These are phyloP conservation scores for Ceratocystis harringtonii DNA, from an alignment of 2,329 filamentous ascomycete genomes.

Conservation along the genomic window DNA sequence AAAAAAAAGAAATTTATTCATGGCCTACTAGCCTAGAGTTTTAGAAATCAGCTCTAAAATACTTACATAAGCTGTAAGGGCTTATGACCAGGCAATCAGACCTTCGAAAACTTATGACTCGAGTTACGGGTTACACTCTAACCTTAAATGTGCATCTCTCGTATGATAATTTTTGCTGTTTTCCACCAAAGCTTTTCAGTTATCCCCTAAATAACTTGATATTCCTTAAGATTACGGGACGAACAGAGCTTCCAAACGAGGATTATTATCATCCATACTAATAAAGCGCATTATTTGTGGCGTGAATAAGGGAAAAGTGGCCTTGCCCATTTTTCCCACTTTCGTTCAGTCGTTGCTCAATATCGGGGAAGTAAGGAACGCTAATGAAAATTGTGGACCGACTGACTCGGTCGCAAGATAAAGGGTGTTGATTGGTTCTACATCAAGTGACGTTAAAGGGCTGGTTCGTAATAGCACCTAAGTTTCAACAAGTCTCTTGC, in stretches of 20 bases:
- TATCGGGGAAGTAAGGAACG: neutral
- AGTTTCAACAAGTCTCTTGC: neutral
- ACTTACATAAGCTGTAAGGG: neutral
- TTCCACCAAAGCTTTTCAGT: neutral
- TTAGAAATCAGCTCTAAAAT: neutral
- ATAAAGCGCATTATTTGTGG: too few species aligned
- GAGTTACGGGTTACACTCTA: neutral
- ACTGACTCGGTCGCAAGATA: slow-evolving; percentile 14
- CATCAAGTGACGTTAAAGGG: neutral
- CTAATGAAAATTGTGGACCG: slow-evolving; percentile 5
- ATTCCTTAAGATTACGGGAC: neutral
- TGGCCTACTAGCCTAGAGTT: too few species aligned
- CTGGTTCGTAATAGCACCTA: neutral
- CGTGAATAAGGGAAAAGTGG: neutral
- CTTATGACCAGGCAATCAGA: neutral
- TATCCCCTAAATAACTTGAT: neutral
- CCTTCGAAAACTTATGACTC: neutral
- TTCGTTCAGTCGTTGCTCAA: neutral
- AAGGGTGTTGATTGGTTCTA: slow-evolving; percentile 4
- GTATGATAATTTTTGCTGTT: neutral
- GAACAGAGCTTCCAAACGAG: neutral
- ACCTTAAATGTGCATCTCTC: neutral
- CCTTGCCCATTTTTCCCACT: neutral
- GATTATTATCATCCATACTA: too few species aligned
- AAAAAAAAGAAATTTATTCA: too few species aligned